These are phyloP conservation scores for Schizopora paradoxa DNA, from an alignment of 1,284 basidiomycete genomes.

Conservation along the genomic window DNA sequence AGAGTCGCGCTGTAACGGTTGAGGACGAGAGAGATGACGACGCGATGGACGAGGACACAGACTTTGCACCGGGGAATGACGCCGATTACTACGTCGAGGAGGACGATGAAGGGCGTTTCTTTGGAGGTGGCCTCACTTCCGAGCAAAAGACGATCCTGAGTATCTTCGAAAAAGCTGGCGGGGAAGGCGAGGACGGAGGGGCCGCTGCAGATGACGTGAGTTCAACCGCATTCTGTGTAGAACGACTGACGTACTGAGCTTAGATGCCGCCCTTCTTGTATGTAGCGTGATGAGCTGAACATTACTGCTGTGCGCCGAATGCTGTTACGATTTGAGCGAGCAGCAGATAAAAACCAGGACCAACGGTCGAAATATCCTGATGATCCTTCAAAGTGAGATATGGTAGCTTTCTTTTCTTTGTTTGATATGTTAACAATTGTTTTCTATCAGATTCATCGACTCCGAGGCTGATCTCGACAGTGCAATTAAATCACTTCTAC, in stretches of 20 bases:
- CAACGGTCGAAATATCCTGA: conserved; percentile 88
- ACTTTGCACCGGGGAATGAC: conserved; percentile 77
- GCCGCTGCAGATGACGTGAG: conserved; percentile 62
- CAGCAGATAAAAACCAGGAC: conserved; percentile 91
- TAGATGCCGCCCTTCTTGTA: no score
- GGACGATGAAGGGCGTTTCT: conserved; percentile 90
- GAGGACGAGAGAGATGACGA: conserved; percentile 47
- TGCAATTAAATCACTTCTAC: conserved; percentile 79
- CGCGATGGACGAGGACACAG: conserved; percentile 35
- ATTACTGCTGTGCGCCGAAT: conserved; percentile 68
- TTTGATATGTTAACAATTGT: neutral
- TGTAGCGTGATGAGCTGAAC: conserved; percentile 63
- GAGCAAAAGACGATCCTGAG: conserved; percentile 89
- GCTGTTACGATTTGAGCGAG: conserved; percentile 80
- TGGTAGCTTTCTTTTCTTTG: neutral
- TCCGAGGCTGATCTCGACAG: conserved; percentile 93
- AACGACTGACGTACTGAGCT: conserved; percentile 28
- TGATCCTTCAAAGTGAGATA: conserved; percentile 79
- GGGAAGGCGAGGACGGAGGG: no score
- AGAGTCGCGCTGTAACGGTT: conserved; percentile 46
- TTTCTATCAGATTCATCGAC: conserved; percentile 83
- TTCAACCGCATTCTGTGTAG: conserved; percentile 21
- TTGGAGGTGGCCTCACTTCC: conserved; percentile 83
- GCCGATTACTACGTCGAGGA: conserved; percentile 88
- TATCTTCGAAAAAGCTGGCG: conserved; percentile 76